These are phyloP conservation scores for Tolypocladium nubicola DNA, from an alignment of 2,329 filamentous ascomycete species.

Conservation along the genomic window DNA sequence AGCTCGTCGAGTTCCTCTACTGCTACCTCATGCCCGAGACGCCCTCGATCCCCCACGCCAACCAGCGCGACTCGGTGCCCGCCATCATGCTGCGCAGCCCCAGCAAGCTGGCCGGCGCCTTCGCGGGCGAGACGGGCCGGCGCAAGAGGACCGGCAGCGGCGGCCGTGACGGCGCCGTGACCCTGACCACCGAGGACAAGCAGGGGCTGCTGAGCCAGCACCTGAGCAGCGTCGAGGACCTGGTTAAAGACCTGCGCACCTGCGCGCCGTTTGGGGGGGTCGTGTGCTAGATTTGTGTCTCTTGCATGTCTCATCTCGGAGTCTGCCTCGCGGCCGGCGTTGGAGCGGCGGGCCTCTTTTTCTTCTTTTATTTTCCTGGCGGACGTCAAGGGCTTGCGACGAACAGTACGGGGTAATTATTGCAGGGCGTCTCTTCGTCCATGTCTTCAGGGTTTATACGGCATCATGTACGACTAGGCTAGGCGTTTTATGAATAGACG, in stretches of 20 bases:
- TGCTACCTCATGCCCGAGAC: conserved; percentile 97
- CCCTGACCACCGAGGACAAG: conserved; percentile 70
- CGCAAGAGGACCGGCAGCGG: conserved; percentile 24
- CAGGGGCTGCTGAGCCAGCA: conserved; percentile 67
- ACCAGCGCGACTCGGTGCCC: conserved; percentile 32
- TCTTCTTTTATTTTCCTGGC: not conserved
- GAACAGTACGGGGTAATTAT: not conserved
- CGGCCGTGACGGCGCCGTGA: conserved; percentile 26
- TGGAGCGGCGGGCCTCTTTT: not conserved
- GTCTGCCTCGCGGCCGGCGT: not conserved
- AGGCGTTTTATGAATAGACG: conserved; percentile 18
- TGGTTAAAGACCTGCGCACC: conserved; percentile 75
- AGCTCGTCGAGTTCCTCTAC: conserved; percentile 94
- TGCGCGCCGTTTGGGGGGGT: conserved; percentile 63
- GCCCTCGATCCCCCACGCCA: conserved; percentile 42
- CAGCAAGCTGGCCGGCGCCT: conserved; percentile 54
- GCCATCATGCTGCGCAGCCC: conserved; percentile 54
- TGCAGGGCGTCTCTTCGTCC: not conserved
- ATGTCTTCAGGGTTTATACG: conserved; percentile 9
- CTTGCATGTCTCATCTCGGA: not conserved
- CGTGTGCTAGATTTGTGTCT: conserved; percentile 25
- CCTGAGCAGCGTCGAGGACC: conserved; percentile 71
- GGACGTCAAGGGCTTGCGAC: not conserved
- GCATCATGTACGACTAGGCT: conserved; percentile 14
- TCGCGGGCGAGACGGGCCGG: conserved; percentile 23